Evolutionary conservation across 352 stramenopile genomes (phyloP), one percentile per base, ranked within the genome.

Genomic region (Globisporangium apiculatum): DNA sequence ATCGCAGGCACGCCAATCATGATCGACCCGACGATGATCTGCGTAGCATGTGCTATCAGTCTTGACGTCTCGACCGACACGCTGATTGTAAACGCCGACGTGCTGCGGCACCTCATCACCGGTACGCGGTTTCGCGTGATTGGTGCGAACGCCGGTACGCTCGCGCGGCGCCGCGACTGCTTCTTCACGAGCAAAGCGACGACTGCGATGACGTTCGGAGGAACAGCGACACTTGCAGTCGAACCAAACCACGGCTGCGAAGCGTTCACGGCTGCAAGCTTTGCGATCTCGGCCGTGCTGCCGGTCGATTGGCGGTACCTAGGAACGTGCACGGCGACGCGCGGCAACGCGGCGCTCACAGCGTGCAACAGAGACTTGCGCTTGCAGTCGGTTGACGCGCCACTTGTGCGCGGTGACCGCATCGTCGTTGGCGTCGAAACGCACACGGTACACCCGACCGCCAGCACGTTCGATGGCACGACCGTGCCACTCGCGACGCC

Each of bases 371-470:
- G 47, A 7, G 69, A 82, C 41, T 82, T 91, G 9, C 55, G 61
- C 0, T 24, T 31, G 3, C 18, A 73, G 0, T 73, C 71, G 9
- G 37, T 60, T 0, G 72, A 78, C 43, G 67, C 67, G 41, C 72
- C 75, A 10, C 60, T 96, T 3, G 66, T 82, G 46, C 79, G 88
- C 42, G 88, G 91, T 9, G 88, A 97, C 58, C 60, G 65, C 15
- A 71, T 98, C 5, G 64, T 91, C 0, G 76, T 98, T 4, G 87
- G 89, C 40, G 64, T 66, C 7, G 86, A 96, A 63, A 50, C 71
- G 1, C 83, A 97, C 62, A 66, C 53, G 11, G 76, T 97, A 31
- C 63, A 89, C 55, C 55, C 58, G 4, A 86, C 77, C 0, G 48
- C 68, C 15, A 87, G 77, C 0, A 58, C 70, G 1, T 81, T 95